Percentiles rank a stretch among this genome's conserved stretches.
These are phyloP conservation scores for Mytilinidion resinicola DNA, from an alignment of 495 filamentous ascomycete species.

Conservation along the genomic window DNA sequence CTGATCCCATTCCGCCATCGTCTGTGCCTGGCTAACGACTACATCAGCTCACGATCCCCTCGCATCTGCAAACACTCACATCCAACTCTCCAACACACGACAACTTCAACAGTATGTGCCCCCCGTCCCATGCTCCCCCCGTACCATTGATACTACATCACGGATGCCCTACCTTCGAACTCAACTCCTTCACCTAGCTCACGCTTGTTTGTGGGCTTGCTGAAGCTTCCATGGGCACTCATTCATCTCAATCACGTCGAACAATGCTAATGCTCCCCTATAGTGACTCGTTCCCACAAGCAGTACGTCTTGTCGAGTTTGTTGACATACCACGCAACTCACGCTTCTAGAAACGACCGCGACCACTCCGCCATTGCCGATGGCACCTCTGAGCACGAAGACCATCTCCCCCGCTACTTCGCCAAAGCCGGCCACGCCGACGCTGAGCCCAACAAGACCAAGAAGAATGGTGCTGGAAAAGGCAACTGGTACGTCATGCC, in stretches of 20 bases:
- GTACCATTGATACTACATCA: background rate
- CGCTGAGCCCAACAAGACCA: constrained; percentile 81
- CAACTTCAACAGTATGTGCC: constrained; percentile 20
- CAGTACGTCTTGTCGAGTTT: constrained; percentile 21
- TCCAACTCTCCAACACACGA: constrained; percentile 4
- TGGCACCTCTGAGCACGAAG: constrained; percentile 57
- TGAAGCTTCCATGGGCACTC: background rate
- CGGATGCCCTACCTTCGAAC: background rate
- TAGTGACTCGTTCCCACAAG: constrained; percentile 96
- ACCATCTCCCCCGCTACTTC: constrained; percentile 84
- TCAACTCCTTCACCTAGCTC: background rate
- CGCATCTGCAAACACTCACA: constrained; percentile 9
- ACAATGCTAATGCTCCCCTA: constrained; percentile 3
- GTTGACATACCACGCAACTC: too few relatives aligned
- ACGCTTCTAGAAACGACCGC: constrained; percentile 55
- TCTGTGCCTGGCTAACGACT: constrained; percentile 11
- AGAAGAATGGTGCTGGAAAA: constrained; percentile 92
- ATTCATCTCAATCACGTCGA: background rate
- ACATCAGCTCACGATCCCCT: constrained; percentile 16
- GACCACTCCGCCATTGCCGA: constrained; percentile 66
- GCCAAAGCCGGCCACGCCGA: constrained; percentile 79
- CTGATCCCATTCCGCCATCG: constrained; percentile 11
- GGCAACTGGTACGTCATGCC: constrained; percentile 76
- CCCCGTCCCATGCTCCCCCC: background rate
- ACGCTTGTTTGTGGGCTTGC: background rate